Conservation (phyloP, 371 early-diverging fungal genomes). For the Syncephalis plumigaleata region DNA sequence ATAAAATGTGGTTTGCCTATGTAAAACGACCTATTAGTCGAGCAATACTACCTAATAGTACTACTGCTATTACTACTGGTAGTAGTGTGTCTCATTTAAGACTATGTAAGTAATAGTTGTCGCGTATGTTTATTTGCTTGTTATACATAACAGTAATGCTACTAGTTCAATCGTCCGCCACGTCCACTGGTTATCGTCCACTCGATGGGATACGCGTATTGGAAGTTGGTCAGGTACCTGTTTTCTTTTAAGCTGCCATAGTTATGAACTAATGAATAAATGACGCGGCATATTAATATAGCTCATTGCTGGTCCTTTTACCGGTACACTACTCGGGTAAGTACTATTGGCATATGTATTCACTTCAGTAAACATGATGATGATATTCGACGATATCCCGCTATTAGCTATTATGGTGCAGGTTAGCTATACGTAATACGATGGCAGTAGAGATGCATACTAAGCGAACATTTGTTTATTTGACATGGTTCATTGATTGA, state of each 20-base stretch:
- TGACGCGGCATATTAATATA: constrained; percentile 5
- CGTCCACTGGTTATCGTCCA: constrained; percentile 4
- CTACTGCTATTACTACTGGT: no score
- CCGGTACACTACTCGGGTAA: constrained; percentile 30
- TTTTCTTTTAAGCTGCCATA: background rate
- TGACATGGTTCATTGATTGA: constrained; percentile 17
- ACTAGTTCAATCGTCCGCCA: no score
- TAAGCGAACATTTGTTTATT: background rate
- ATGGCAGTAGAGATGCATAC: background rate
- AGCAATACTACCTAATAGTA: no score
- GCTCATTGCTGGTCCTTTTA: constrained; percentile 34
- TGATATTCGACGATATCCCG: background rate
- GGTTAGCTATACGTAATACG: background rate
- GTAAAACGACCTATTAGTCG: no score
- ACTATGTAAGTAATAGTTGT: no score
- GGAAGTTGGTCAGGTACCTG: constrained; percentile 25
- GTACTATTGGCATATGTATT: background rate
- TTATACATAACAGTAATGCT: no score
- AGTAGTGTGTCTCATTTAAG: no score
- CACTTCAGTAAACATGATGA: no score
- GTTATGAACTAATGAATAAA: no score
- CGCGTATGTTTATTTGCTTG: no score
- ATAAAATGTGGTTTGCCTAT: no score
- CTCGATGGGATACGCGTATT: constrained; percentile 25
- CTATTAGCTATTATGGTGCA: constrained; percentile 1